Base-by-base conservation (phyloP, 2,329 filamentous ascomycete species). In the Capronia epimyces region DNA sequence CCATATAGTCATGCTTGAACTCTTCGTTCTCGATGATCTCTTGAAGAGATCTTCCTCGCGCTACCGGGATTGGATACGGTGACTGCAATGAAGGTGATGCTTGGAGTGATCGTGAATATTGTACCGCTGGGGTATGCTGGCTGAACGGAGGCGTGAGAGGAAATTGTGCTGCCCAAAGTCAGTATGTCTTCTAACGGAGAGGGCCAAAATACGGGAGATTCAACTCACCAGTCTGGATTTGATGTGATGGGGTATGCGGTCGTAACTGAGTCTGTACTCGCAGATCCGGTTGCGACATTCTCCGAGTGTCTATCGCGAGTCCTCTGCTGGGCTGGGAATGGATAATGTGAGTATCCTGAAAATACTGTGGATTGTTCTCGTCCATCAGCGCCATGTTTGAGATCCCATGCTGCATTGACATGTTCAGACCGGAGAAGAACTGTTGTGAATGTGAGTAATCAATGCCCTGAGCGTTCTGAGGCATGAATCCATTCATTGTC, bases 101-200 rank as follows among this genome's bases (percentile, higher is more conserved):
- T 42, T 70, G 66, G 29, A 65, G 57, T 50, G 69, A 70, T 56
- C 65, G 65, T 55, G 65, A 65, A 47, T 70, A 67, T 39, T 66
- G 66, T 50, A 64, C 61, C 53, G 66, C 60, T 52, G 67, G 66
- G 54, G 65, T 64, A 46, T 67, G 65, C 59, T 65, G 64, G 60
- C 67, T 70, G 61, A 71, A 67, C 12, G 84, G 83, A 46, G 85
- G 84, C 22, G 84, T 87, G 40, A 83, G 78, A 50, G 84, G 84
- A 58, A 80, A 79, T 61, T 81, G 83, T 58, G 72, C 82, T 83
- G 52, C 36, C 46, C 25, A 20, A 12, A 16, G 58, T 71, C 45
- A 66, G 62, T 29, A 31, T 9, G n/a, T 10, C 25, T 21, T 6
- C 15, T 34, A 32, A 44, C 12, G 25, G 36, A 22, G 32, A 41